Evolutionary conservation across 2,329 filamentous ascomycete species (phyloP), one percentile per base, ranked within the genome.

Genomic region (Colletotrichum kahawae): DNA sequence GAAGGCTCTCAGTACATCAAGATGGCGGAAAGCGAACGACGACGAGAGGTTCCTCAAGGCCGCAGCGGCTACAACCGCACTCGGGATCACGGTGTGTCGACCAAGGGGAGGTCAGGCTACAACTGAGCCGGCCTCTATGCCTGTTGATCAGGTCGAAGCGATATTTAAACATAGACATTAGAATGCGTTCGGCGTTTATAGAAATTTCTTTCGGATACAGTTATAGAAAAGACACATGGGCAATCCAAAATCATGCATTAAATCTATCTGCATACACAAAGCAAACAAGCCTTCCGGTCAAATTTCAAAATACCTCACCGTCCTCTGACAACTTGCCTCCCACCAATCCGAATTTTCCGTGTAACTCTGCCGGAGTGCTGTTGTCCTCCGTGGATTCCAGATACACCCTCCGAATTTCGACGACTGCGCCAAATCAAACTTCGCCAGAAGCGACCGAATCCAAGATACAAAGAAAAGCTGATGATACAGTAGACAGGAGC

Each of bases 91-190:
- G 34, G 36, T 2, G 12, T 48, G 10, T 43, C 72, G 27, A 29
- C 69, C 29, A 75, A 68, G 14, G 73, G 73, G 14, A 67, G 73
- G 1, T 75, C 73, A 34, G 73, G 73, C n/a, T 73, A 75, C 27
- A 75, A 73, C 34, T 75, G 1, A 51, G 54, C 10, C 5, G 4
- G 51, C 36, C 18, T 27, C 14, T 18, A 21, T 18, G 7, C 57
- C 16, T 31, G n/a, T 38, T 29, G 7, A 71, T 7, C 24, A 34
- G 27, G 27, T 18, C 16, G 0, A 29, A 29, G 1, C 54, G 27
- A 27, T 31, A 38, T 38, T 0, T 27, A 63, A n/a, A 21, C 31
- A 21, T 31, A 51, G 10, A 43, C 16, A 51, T 21, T 59, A 33
- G 56, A 59, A n/a, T 33, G 56, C 29, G 56, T 7, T 21, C 43